These are phyloP conservation scores for Elaeis oleifera DNA, from an alignment of 202 grass and related monocot species.

Conservation along the genomic window DNA sequence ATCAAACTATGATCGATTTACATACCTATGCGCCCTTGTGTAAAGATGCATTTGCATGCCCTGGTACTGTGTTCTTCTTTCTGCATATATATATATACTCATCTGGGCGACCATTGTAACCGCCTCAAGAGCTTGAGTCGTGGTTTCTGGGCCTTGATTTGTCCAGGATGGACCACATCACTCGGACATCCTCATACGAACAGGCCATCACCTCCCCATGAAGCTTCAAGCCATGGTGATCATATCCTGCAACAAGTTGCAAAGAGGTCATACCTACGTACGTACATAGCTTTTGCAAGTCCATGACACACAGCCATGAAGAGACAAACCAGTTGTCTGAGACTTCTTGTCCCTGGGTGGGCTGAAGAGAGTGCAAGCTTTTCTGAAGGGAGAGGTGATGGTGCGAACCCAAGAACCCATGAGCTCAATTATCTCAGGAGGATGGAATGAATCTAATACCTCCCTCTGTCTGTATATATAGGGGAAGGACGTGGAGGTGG, in stretches of 20 bases:
- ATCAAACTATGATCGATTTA: too few species aligned
- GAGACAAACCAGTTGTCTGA: constrained; percentile 23
- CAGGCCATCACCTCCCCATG: constrained; percentile 77
- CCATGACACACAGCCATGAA: too few species aligned
- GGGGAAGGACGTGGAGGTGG: background rate
- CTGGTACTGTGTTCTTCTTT: too few species aligned
- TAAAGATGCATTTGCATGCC: too few species aligned
- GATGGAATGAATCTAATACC: constrained; percentile 3
- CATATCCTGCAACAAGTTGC: constrained; percentile 11
- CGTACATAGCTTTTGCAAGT: too few species aligned
- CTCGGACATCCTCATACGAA: constrained; percentile 56
- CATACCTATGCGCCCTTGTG: too few species aligned
- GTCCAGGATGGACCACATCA: constrained; percentile 84
- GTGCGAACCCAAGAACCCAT: constrained; percentile 68
- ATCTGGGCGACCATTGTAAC: background rate
- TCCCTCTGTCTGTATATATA: constrained; percentile 12
- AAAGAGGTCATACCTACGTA: too few species aligned
- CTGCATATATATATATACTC: too few species aligned
- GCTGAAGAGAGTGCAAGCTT: constrained; percentile 55
- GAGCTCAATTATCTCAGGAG: background rate
- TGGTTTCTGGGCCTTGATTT: constrained; percentile 34
- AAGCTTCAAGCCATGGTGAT: constrained; percentile 41
- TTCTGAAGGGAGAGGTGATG: constrained; percentile 59
- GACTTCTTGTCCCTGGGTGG: constrained; percentile 44
- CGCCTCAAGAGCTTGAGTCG: constrained; percentile 27